Evolutionary conservation across 2,329 filamentous ascomycete genomes (phyloP).

Genomic region (Penicillium sp.): DNA sequence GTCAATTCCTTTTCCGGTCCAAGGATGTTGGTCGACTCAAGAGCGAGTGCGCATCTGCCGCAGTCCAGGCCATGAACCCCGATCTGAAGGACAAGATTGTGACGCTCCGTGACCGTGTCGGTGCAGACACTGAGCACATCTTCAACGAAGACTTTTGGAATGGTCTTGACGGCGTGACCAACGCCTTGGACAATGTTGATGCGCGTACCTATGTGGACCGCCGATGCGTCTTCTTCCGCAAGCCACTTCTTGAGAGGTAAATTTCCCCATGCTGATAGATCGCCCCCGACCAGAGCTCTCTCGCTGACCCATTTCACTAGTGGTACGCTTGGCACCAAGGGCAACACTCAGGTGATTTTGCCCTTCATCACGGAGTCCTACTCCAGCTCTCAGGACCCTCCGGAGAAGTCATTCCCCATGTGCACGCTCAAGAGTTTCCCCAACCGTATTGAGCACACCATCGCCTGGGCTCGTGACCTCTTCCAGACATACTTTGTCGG

Average conservation of each 20-base stretch:
- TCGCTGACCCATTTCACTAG: constrained; percentile 28
- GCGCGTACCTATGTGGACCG: constrained; percentile 94
- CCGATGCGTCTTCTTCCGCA: constrained; percentile 96
- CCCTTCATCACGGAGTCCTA: constrained; percentile 93
- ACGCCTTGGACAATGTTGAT: constrained; percentile 95
- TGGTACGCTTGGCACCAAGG: constrained; percentile 96
- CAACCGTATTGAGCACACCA: constrained; percentile 97
- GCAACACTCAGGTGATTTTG: constrained; percentile 93
- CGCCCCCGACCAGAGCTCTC: no score
- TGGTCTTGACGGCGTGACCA: constrained; percentile 82
- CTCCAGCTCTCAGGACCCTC: constrained; percentile 92
- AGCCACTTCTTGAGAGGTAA: constrained; percentile 76
- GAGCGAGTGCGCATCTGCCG: constrained; percentile 85
- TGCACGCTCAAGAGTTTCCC: constrained; percentile 96
- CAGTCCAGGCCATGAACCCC: constrained; percentile 93
- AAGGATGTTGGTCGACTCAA: constrained; percentile 94
- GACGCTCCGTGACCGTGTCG: constrained; percentile 81
- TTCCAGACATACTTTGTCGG: constrained; percentile 94
- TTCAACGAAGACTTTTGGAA: constrained; percentile 95
- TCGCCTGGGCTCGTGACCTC: constrained; percentile 93
- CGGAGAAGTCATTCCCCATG: constrained; percentile 98
- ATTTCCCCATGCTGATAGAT: background rate
- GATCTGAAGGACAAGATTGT: constrained; percentile 81
- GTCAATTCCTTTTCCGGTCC: constrained; percentile 90
- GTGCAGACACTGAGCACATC: constrained; percentile 82